Base-by-base conservation (phyloP, 2,329 filamentous ascomycete genomes). In the Diaporthe ilicicola region DNA sequence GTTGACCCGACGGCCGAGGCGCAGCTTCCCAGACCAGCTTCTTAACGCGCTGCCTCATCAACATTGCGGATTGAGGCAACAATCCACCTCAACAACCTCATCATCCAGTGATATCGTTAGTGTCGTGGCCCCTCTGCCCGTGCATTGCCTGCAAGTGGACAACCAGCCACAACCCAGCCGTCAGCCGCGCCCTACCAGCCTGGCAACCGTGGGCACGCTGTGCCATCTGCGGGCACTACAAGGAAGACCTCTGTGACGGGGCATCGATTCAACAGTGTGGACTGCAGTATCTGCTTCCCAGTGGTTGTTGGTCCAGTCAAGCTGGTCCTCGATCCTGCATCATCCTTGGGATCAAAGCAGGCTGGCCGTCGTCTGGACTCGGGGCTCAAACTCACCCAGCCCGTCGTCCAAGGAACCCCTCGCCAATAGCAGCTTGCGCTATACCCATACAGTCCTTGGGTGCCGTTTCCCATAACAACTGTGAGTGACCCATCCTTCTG, bases 401-500 rank as follows among this genome's bases (percentile, higher is more conserved):
- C 69, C 44, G 59, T 66, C 55, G 34, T 27, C 61, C 59, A 65
- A 72, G 56, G 70, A 61, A 69, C 62, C 70, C 66, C 67, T 70
- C 70, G 61, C 67, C 17, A 42, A 54, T 67, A 72, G 29, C 70
- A 54, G 12, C 22, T 22, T 55, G 48, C 37, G 50, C 39, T 62
- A 72, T 54, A 67, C 46, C 67, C 61, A 53, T n/a, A 32, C 53
- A 17, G 53, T 62, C 67, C n/a, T 32, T 69, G 48, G 46, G 53
- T 61, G 67, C 67, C 61, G 68, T 62, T 62, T 67, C 54, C 70
- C 70, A 67, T 70, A 72, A 70, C 70, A 72, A 70, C 67, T 62
- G 67, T 72, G 22, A 70, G 67, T 72, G 22, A 61, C 51, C 42
- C 48, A 29, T 66, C 51, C 42, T 55, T 66, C n/a, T 62, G 44